These are phyloP conservation scores for Coelastrella sp. DNA, from an alignment of 139 green algal species.

Conservation along the genomic window DNA sequence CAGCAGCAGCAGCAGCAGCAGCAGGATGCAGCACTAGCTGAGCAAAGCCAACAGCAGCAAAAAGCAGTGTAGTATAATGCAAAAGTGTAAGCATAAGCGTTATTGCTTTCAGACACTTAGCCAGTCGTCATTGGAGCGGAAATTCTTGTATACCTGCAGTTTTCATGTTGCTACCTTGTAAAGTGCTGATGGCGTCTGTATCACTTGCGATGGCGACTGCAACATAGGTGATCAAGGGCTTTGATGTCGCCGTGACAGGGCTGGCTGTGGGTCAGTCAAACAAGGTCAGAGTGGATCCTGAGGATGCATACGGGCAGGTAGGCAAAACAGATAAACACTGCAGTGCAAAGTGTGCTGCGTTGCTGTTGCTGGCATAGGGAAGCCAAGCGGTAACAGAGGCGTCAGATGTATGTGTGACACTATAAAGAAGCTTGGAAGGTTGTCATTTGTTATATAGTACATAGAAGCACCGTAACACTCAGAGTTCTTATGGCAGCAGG, in stretches of 20 bases:
- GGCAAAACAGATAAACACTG: neutral
- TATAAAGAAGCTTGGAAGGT: neutral
- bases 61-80: too few relatives aligned
- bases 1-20: neutral
- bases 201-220: neutral
- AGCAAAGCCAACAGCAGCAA: neutral
- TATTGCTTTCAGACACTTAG: too few relatives aligned
- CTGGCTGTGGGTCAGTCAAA: slow-evolving; percentile 66
- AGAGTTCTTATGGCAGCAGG: neutral
- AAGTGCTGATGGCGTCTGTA: neutral
- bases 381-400: neutral
- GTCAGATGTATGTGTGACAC: neutral
- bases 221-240: slow-evolving; percentile 74
- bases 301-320: slow-evolving; percentile 30
- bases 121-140: too few relatives aligned
- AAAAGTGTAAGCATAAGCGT: too few relatives aligned
- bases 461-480: neutral
- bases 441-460: neutral
- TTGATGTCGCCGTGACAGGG: slow-evolving; percentile 75
- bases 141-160: neutral
- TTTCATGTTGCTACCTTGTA: neutral
- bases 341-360: neutral
- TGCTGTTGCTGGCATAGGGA: neutral
- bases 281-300: slow-evolving; percentile 45
- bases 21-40: neutral